phyloP scores from a whole-genome alignment of 2,329 filamentous ascomycete genomes.

The Aspergillus sp. region DNA sequence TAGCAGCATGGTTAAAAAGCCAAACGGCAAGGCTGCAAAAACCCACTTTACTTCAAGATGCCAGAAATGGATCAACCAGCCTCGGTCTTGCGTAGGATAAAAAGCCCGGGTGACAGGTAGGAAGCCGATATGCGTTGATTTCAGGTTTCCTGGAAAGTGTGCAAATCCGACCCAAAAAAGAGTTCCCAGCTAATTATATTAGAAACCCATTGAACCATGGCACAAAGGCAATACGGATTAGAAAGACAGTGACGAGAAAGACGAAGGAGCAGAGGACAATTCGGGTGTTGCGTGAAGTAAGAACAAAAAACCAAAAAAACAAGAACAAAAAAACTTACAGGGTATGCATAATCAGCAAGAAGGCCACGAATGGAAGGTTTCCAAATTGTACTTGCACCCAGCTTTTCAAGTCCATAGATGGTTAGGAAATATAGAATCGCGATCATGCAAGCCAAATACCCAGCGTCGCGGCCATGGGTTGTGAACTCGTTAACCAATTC shows the following conservation, averaged over 20 bases:
- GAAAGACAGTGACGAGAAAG: too few species aligned
- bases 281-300: too few species aligned
- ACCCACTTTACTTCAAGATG: conserved; percentile 67
- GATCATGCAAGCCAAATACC: conserved; percentile 52
- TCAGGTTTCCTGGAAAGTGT: conserved; percentile 74
- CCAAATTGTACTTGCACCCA: conserved; percentile 53
- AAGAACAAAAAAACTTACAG: conserved; percentile 35
- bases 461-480: conserved; percentile 41
- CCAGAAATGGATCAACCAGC: conserved; percentile 80
- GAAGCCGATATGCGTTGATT: conserved; percentile 62
- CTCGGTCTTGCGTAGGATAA: conserved; percentile 67
- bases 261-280: too few species aligned
- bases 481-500: conserved; percentile 55
- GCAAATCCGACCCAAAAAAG: conserved; percentile 86
- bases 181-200: conserved; percentile 43
- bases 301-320: too few species aligned
- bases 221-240: neutral
- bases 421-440: conserved; percentile 54
- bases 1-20: conserved; percentile 72
- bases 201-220: neutral
- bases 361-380: conserved; percentile 46
- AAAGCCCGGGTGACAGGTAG: conserved; percentile 74
- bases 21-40: conserved; percentile 79
- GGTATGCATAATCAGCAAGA: conserved; percentile 55
- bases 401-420: conserved; percentile 48